Percentiles rank a stretch among this genome's conserved stretches.
Evolutionary conservation across 768 basidiomycete genomes (phyloP).

Genomic region (Tricholoma hemisulphureum): DNA sequence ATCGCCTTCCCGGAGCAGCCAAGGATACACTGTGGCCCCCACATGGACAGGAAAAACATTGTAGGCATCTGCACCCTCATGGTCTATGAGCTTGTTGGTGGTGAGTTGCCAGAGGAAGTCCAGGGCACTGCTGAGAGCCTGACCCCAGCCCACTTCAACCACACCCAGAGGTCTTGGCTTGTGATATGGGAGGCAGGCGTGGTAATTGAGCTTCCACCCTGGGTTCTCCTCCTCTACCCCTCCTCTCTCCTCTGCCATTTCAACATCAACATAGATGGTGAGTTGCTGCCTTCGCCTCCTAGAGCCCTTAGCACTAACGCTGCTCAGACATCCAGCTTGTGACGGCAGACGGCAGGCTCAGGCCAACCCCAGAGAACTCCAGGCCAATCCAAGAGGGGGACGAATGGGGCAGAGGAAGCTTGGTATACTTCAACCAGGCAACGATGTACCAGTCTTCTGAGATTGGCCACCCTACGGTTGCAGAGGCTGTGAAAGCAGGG

Average conservation of each 20-base stretch:
- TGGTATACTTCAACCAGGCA: slow-evolving; percentile 1
- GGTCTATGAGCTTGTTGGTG: slow-evolving; percentile 21
- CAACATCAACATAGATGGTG: slow-evolving; percentile 29
- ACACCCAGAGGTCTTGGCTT: slow-evolving; percentile 25
- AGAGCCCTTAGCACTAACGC: neutral
- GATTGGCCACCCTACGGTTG: neutral
- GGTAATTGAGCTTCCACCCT: slow-evolving; percentile 31
- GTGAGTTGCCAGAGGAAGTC: neutral
- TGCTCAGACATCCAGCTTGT: neutral
- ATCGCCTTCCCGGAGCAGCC: slow-evolving; percentile 9
- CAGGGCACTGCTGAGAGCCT: neutral
- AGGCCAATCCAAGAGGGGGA: neutral
- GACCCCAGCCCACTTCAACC: slow-evolving; percentile 19
- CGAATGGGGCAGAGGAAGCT: neutral
- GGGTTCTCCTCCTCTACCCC: slow-evolving; percentile 28
- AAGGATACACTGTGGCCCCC: slow-evolving; percentile 21
- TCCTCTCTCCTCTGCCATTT: slow-evolving; percentile 35
- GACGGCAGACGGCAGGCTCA: neutral
- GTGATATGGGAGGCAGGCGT: slow-evolving; percentile 36
- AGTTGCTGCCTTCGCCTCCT: no score
- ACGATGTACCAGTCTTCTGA: neutral
- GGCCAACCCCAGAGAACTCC: neutral
- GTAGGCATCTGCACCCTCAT: slow-evolving; percentile 28
- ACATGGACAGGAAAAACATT: slow-evolving; percentile 30
- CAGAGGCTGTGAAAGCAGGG: neutral